A percentile compares a stretch with the other conserved stretches of the same genome.
Evolutionary conservation across 306 rosid species (phyloP).

Genomic region (Mimosa pudica): DNA sequence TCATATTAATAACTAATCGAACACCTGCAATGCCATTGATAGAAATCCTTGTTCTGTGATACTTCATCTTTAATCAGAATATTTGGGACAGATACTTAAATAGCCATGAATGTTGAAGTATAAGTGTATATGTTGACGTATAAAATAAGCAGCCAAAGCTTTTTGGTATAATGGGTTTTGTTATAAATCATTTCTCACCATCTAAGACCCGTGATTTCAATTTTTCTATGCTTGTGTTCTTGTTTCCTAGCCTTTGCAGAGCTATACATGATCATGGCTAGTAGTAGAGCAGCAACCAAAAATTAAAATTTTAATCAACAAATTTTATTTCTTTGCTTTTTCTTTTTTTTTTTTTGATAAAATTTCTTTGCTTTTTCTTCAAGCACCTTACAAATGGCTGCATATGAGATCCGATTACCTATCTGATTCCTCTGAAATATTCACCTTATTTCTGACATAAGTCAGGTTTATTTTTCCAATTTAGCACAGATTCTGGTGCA

Average conservation of each 20-base stretch:
- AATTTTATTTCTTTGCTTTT: conserved; percentile 3
- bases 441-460: conserved; percentile 21
- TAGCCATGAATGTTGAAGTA: neutral
- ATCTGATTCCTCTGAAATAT: conserved; percentile 11
- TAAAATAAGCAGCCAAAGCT: neutral
- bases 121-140: neutral
- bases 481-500: conserved; percentile 12
- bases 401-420: neutral
- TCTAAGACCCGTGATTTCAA: neutral
- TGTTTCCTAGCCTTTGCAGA: conserved; percentile 14
- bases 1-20: conserved; percentile 6
- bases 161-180: neutral
- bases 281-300: conserved; percentile 2
- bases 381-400: conserved; percentile 22
- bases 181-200: neutral
- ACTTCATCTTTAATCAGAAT: neutral
- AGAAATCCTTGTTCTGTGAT: neutral
- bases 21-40: conserved; percentile 13
- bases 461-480: conserved; percentile 17
- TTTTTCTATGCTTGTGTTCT: conserved; percentile 21
- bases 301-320: neutral
- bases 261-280: conserved; percentile 13
- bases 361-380: conserved; percentile 23
- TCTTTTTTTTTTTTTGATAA: too few species aligned
- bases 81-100: neutral